Percentiles rank a stretch among this genome's conserved stretches.
Conservation (phyloP, 2,329 filamentous ascomycete species). For the Aspergillus thermomutatus region DNA sequence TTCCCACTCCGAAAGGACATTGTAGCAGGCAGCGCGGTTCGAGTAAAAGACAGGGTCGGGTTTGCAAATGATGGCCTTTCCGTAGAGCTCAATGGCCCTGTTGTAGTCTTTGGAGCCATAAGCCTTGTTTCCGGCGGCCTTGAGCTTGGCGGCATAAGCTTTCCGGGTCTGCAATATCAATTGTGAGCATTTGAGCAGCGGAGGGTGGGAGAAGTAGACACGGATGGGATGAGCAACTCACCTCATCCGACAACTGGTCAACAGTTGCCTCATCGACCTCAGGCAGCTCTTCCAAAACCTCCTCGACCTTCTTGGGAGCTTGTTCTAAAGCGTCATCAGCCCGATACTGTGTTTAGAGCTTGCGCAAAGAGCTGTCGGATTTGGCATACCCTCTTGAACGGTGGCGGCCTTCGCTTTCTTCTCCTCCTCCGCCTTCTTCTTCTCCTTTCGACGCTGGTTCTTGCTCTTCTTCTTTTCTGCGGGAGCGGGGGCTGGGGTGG, state of each 20-base stretch:
- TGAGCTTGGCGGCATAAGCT: slow-evolving; percentile 84
- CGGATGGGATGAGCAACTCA: slow-evolving; percentile 21
- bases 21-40: slow-evolving; percentile 96
- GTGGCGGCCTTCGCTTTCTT: slow-evolving; percentile 52
- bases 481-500: slow-evolving; percentile 34
- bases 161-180: slow-evolving; percentile 63
- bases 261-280: slow-evolving; percentile 55
- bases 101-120: slow-evolving; percentile 94
- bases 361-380: slow-evolving; percentile 33
- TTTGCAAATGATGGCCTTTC: slow-evolving; percentile 94
- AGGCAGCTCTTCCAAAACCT: slow-evolving; percentile 62
- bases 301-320: slow-evolving; percentile 50
- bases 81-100: slow-evolving; percentile 90
- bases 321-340: slow-evolving; percentile 22
- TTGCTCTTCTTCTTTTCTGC: slow-evolving; percentile 71
- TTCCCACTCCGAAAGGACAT: slow-evolving; percentile 87
- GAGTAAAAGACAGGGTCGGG: slow-evolving; percentile 98
- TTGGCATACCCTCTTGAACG: slow-evolving; percentile 34
- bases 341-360: slow-evolving; percentile 15
- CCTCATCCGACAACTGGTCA: slow-evolving; percentile 46
- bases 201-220: neutral
- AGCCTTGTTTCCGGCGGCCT: slow-evolving; percentile 93
- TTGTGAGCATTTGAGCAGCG: slow-evolving; percentile 3
- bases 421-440: slow-evolving; percentile 49
- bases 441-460: slow-evolving; percentile 82